Conservation (phyloP, 2,329 filamentous ascomycete species). For the Daldinia sp. region DNA sequence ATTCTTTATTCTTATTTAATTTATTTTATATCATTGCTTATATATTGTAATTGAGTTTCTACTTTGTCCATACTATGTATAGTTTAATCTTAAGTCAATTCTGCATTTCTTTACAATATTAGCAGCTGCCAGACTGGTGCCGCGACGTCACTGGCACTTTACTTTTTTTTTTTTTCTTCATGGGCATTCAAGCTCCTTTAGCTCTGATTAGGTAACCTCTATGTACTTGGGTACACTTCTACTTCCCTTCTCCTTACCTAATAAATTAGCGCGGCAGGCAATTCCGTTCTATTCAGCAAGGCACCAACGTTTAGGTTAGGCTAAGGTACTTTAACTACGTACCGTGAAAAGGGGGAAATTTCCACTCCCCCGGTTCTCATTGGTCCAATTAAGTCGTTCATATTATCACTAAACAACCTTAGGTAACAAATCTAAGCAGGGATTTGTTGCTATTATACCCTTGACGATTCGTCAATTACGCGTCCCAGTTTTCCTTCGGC, state of each 20-base stretch:
- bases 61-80: not conserved
- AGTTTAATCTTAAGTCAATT: not conserved
- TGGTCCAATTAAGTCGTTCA: slow-evolving; percentile 14
- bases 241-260: not conserved
- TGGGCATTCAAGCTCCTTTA: not conserved
- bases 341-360: slow-evolving; percentile 19
- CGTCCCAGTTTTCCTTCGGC: slow-evolving; percentile 20
- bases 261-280: slow-evolving; percentile 4
- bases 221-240: not conserved
- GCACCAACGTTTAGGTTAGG: not conserved
- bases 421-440: slow-evolving; percentile 18
- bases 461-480: slow-evolving; percentile 31
- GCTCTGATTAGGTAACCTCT: not conserved
- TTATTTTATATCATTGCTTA: not conserved
- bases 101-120: not conserved
- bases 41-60: not conserved
- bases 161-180: slow-evolving; percentile 9
- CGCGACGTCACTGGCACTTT: slow-evolving; percentile 31
- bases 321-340: not conserved
- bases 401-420: slow-evolving; percentile 12
- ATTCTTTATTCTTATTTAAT: too few species aligned
- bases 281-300: slow-evolving; percentile 4
- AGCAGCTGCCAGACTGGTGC: slow-evolving; percentile 15
- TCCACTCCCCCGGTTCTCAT: slow-evolving; percentile 5
- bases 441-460: slow-evolving; percentile 7